Percentiles rank a stretch among this genome's conserved stretches.
phyloP scores from a whole-genome alignment of 345 rosid genomes.

The Orychophragmus violaceus region DNA sequence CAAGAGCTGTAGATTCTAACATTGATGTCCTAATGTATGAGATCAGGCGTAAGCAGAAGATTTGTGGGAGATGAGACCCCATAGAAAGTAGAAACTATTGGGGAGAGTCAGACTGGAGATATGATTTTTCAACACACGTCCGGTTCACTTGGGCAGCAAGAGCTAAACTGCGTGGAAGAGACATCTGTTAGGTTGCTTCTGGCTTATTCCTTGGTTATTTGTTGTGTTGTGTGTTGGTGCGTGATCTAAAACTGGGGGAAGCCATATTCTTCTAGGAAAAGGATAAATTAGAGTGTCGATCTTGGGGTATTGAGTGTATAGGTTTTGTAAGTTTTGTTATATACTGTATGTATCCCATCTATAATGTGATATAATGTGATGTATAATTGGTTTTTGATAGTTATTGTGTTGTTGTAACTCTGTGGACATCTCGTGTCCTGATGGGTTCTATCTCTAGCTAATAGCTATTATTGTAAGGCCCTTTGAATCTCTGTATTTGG shows the following conservation, averaged over 20 bases:
- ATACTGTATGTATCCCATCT: background rate
- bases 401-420: background rate
- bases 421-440: background rate
- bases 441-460: background rate
- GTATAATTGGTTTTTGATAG: background rate
- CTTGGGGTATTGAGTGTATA: background rate
- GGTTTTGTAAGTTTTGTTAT: background rate
- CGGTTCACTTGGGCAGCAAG: background rate
- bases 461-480: background rate
- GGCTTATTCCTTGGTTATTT: background rate
- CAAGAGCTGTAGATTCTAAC: background rate
- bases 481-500: too few relatives aligned
- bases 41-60: background rate
- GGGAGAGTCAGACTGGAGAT: background rate
- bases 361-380: background rate
- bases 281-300: background rate
- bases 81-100: background rate
- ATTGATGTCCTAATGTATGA: background rate
- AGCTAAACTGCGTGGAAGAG: background rate
- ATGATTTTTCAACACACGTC: background rate
- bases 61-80: background rate
- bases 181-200: background rate
- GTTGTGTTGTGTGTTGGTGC: background rate
- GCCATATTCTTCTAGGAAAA: background rate
- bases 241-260: background rate